Percentiles rank a stretch among this genome's conserved stretches.
Conservation (phyloP, 345 rosid species). For the Lepidium africanum region DNA sequence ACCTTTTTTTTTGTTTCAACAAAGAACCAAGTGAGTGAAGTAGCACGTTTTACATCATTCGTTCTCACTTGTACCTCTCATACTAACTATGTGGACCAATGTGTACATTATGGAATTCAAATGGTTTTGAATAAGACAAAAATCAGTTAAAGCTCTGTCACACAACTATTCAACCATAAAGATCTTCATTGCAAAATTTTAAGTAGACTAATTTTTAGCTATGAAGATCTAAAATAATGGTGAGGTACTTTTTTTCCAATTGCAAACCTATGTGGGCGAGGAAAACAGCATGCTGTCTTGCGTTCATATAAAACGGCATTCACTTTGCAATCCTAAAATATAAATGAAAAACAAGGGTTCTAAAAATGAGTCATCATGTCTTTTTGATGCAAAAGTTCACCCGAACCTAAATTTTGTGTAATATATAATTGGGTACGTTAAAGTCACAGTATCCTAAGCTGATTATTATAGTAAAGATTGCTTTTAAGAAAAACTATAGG, state of each 20-base stretch:
- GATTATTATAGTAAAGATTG: slow-evolving; percentile 3
- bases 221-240: not conserved
- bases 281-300: slow-evolving; percentile 11
- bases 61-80: not conserved
- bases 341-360: slow-evolving; percentile 5
- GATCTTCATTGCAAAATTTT: not conserved
- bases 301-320: not conserved
- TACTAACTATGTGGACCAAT: slow-evolving; percentile 11
- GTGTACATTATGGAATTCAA: not conserved
- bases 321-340: not conserved
- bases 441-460: slow-evolving; percentile 1
- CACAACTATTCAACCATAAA: not conserved
- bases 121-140: not conserved
- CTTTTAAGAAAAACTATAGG: slow-evolving; percentile 4
- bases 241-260: not conserved
- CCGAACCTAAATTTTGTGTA: not conserved
- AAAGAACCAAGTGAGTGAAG: not conserved
- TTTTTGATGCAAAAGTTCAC: not conserved
- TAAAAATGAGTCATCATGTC: not conserved
- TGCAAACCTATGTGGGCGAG: not conserved
- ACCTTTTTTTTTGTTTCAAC: not conserved
- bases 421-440: slow-evolving; percentile 8
- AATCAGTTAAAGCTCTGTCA: not conserved
- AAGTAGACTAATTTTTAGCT: too few species aligned
- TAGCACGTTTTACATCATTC: not conserved